A percentile compares a stretch with the other conserved stretches of the same genome.
These are phyloP conservation scores for Rhizopus delemar DNA, from an alignment of 371 early-diverging fungal genomes.

Conservation along the genomic window DNA sequence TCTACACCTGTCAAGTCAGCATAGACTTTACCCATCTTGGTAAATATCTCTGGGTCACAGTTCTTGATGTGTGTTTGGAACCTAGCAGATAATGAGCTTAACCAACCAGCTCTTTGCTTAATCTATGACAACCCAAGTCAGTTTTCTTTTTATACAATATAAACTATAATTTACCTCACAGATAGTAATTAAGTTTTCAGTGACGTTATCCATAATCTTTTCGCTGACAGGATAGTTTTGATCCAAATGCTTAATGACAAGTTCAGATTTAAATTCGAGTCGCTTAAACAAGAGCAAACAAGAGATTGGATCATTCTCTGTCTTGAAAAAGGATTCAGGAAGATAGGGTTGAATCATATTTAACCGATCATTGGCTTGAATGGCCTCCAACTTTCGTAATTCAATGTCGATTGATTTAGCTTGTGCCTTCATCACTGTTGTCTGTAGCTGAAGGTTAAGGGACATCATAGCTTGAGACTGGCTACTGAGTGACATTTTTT, in stretches of 20 bases:
- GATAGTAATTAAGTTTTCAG: constrained; percentile 53
- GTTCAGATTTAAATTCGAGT: constrained; percentile 75
- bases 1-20: constrained; percentile 74
- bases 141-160: background rate
- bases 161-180: constrained; percentile 49
- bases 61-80: constrained; percentile 70
- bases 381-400: constrained; percentile 80
- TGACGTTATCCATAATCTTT: constrained; percentile 55
- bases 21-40: constrained; percentile 67
- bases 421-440: constrained; percentile 80
- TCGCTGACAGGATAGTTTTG: constrained; percentile 65
- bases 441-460: constrained; percentile 80
- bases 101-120: constrained; percentile 69
- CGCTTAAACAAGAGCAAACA: constrained; percentile 77
- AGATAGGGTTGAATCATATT: constrained; percentile 72
- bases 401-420: constrained; percentile 90
- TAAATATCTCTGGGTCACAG: constrained; percentile 70
- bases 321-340: constrained; percentile 80
- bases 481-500: constrained; percentile 56
- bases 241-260: constrained; percentile 77
- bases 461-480: constrained; percentile 86
- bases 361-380: constrained; percentile 79
- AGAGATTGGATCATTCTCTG: constrained; percentile 78
- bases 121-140: constrained; percentile 35
- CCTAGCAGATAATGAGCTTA: constrained; percentile 65